Percentiles rank a stretch among this genome's conserved stretches.
phyloP scores from a whole-genome alignment of 805 yeast species.

The Danielia reshetovae region DNA sequence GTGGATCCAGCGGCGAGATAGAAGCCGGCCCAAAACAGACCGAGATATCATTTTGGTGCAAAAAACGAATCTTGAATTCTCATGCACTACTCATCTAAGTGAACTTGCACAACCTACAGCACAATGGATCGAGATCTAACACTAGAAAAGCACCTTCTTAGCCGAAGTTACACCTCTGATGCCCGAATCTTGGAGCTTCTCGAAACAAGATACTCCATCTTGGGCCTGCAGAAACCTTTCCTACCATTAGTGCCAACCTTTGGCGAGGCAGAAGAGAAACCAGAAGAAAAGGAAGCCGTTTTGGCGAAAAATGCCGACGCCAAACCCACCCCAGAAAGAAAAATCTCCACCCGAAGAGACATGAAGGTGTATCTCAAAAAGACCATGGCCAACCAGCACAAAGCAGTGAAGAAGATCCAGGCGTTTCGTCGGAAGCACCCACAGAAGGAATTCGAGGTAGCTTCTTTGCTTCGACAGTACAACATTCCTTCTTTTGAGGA shows the following conservation, averaged over 20 bases:
- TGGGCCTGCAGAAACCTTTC: slow-evolving; percentile 46
- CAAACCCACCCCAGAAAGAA: slow-evolving; percentile 16
- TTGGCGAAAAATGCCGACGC: slow-evolving; percentile 3
- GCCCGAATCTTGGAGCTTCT: slow-evolving; percentile 38
- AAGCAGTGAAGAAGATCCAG: slow-evolving; percentile 34
- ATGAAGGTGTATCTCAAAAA: slow-evolving; percentile 38
- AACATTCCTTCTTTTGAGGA: slow-evolving; percentile 43
- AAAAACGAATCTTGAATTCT: background rate
- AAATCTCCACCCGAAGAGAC: slow-evolving; percentile 33
- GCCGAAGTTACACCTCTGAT: slow-evolving; percentile 39
- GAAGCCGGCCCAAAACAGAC: too few species aligned
- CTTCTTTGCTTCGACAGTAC: slow-evolving; percentile 21
- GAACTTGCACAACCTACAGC: background rate
- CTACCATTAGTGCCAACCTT: slow-evolving; percentile 39
- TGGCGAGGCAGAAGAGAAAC: slow-evolving; percentile 10
- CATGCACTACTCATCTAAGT: background rate
- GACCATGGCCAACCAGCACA: slow-evolving; percentile 37
- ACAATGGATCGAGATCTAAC: slow-evolving; percentile 41
- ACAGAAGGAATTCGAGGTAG: slow-evolving; percentile 19
- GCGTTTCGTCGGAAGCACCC: slow-evolving; percentile 21
- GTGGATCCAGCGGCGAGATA: slow-evolving; percentile 5
- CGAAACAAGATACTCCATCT: slow-evolving; percentile 41
- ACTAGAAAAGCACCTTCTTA: slow-evolving; percentile 44
- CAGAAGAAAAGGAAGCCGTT: slow-evolving; percentile 5
- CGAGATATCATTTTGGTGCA: slow-evolving; percentile 4